Conservation (phyloP, 345 rosid genomes). For the Cardamine resedifolia region DNA sequence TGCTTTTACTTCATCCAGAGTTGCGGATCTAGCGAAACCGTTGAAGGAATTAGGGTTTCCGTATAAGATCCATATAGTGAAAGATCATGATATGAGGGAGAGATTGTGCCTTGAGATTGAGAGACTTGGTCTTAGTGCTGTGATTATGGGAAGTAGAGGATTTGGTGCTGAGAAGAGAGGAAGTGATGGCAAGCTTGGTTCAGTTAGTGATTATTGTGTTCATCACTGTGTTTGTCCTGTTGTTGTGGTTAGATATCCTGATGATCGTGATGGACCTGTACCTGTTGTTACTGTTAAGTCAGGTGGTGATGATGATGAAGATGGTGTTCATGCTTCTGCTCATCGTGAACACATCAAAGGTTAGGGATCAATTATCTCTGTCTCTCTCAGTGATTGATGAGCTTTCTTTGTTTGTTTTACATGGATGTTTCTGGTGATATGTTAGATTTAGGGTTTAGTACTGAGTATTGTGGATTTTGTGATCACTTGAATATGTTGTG, state of each 20-base stretch:
- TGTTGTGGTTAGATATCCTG: constrained; percentile 58
- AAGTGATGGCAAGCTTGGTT: constrained; percentile 67
- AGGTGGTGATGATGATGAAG: constrained; percentile 24
- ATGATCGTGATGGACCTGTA: constrained; percentile 39
- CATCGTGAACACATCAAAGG: constrained; percentile 43
- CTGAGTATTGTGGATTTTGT: constrained; percentile 6
- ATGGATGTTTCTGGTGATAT: neutral
- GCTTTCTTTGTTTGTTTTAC: constrained; percentile 16
- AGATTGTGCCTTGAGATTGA: constrained; percentile 87
- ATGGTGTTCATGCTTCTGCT: constrained; percentile 16
- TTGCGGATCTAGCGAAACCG: constrained; percentile 65
- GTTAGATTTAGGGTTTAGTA: constrained; percentile 15
- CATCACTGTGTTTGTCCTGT: constrained; percentile 89
- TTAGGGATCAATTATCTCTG: neutral
- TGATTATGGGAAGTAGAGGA: constrained; percentile 89
- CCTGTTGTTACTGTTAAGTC: constrained; percentile 37
- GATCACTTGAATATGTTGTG: neutral
- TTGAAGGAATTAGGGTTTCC: constrained; percentile 66
- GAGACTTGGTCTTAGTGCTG: constrained; percentile 73
- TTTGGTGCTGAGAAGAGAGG: constrained; percentile 60
- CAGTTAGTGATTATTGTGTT: constrained; percentile 88
- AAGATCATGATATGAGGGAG: constrained; percentile 90
- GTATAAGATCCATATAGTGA: constrained; percentile 73
- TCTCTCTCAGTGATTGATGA: neutral
- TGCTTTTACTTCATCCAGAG: constrained; percentile 53